Conservation (phyloP, 371 early-diverging fungal genomes). For the Cokeromyces recurvatus region DNA sequence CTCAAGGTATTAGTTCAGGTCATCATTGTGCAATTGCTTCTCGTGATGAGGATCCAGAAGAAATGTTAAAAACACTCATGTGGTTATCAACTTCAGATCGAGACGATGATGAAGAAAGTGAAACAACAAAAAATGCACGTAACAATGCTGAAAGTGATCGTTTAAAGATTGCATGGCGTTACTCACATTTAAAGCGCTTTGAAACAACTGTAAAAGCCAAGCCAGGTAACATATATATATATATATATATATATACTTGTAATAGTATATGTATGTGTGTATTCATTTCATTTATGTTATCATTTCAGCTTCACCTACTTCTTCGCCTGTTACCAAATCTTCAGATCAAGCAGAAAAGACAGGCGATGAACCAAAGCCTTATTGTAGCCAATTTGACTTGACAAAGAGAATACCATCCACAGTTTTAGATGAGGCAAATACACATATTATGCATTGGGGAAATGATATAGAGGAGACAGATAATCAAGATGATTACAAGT, state of each 20-base stretch:
- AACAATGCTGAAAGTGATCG: conserved; percentile 50
- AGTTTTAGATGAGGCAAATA: conserved; percentile 46
- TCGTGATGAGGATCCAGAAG: conserved; percentile 59
- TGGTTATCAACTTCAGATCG: conserved; percentile 48
- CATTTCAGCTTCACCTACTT: conserved; percentile 19
- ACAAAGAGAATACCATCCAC: conserved; percentile 60
- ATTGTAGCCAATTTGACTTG: conserved; percentile 73
- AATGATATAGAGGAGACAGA: conserved; percentile 28
- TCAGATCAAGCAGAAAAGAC: too few relatives aligned
- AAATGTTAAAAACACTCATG: conserved; percentile 56
- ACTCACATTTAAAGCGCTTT: conserved; percentile 74
- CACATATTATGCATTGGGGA: conserved; percentile 27
- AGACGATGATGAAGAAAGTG: conserved; percentile 49
- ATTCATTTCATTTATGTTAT: not conserved
- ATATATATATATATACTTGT: too few relatives aligned
- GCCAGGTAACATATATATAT: conserved; percentile 19
- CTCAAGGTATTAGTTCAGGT: conserved; percentile 78
- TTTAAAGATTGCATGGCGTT: conserved; percentile 93
- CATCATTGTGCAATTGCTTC: conserved; percentile 71
- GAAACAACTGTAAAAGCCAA: conserved; percentile 39
- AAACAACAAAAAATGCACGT: conserved; percentile 29
- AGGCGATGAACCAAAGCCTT: too few relatives aligned
- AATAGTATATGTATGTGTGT: too few relatives aligned
- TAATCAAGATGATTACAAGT: conserved; percentile 49
- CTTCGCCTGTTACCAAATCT: conserved; percentile 5